Percentiles rank a stretch among this genome's conserved stretches.
These are phyloP conservation scores for Globisporangium paroecandrum DNA, from an alignment of 352 stramenopile genomes.

Conservation along the genomic window DNA sequence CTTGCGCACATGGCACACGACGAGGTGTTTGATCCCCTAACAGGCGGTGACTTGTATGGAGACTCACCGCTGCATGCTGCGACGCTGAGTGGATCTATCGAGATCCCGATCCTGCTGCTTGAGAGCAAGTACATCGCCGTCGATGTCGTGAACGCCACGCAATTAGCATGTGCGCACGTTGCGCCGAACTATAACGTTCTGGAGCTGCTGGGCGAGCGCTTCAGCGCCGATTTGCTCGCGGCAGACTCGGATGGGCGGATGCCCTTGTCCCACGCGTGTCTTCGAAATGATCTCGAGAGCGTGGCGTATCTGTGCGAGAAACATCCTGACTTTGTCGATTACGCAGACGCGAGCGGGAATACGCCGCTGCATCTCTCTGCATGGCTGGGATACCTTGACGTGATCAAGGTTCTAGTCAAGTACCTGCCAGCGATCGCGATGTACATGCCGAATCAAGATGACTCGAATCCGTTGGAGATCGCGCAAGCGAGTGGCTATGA, in stretches of 20 bases:
- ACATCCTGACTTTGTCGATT: constrained; percentile 67
- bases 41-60: constrained; percentile 1
- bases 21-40: constrained; percentile 7
- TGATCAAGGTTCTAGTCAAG: constrained; percentile 31
- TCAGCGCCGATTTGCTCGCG: constrained; percentile 45
- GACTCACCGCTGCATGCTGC: constrained; percentile 50
- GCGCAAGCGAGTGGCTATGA: constrained; percentile 31
- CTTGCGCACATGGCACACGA: constrained; percentile 17
- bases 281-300: constrained; percentile 45
- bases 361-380: constrained; percentile 62
- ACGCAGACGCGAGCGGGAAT: constrained; percentile 59
- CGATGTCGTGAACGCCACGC: constrained; percentile 37
- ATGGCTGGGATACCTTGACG: constrained; percentile 34
- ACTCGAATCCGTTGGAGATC: constrained; percentile 37
- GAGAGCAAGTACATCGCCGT: constrained; percentile 35
- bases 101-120: constrained; percentile 35
- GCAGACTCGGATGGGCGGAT: constrained; percentile 55
- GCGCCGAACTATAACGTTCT: constrained; percentile 36
- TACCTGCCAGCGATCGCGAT: constrained; percentile 46
- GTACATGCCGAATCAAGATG: constrained; percentile 51
- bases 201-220: constrained; percentile 34
- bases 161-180: constrained; percentile 41
- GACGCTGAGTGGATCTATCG: constrained; percentile 29
- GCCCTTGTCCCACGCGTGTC: constrained; percentile 58
- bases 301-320: constrained; percentile 47